Percentiles rank a stretch among this genome's conserved stretches.
phyloP scores from a whole-genome alignment of 2,329 filamentous ascomycete species.

The Alternaria ethzedia region DNA sequence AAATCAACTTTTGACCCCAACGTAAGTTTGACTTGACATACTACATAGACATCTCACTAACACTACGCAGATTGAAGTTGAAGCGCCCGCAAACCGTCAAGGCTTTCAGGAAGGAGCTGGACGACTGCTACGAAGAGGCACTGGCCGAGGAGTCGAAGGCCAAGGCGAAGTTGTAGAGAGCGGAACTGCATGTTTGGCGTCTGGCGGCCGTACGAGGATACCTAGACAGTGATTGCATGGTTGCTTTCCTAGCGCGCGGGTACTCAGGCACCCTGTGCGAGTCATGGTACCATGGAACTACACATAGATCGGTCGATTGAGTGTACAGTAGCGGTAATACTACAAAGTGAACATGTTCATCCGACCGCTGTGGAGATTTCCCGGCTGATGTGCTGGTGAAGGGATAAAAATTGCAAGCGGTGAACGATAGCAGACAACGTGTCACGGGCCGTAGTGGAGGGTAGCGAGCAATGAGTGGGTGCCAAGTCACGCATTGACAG shows the following conservation, averaged over 20 bases:
- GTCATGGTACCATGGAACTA: background rate
- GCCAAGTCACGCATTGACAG: conserved; percentile 24
- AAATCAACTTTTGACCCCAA: conserved; percentile 87
- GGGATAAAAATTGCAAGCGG: background rate
- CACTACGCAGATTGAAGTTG: conserved; percentile 65
- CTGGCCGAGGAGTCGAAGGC: conserved; percentile 51
- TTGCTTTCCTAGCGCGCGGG: conserved; percentile 6
- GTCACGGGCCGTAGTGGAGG: conserved; percentile 2
- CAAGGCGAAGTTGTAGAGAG: conserved; percentile 55
- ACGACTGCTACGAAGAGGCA: conserved; percentile 67
- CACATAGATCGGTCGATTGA: background rate
- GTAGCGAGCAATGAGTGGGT: conserved; percentile 11
- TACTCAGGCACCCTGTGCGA: background rate
- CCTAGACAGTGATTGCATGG: background rate
- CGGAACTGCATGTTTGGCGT: conserved; percentile 2
- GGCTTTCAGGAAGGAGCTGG: conserved; percentile 63
- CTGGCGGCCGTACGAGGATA: background rate
- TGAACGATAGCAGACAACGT: conserved; percentile 8
- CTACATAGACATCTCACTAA: conserved; percentile 15
- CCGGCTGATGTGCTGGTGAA: background rate
- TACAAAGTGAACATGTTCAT: background rate
- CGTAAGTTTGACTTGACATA: conserved; percentile 65
- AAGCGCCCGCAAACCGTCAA: conserved; percentile 73
- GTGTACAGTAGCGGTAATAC: background rate
- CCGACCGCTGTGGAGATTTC: background rate